phyloP scores from a whole-genome alignment of 495 filamentous ascomycete species.

The Oleoguttula mirabilis region DNA sequence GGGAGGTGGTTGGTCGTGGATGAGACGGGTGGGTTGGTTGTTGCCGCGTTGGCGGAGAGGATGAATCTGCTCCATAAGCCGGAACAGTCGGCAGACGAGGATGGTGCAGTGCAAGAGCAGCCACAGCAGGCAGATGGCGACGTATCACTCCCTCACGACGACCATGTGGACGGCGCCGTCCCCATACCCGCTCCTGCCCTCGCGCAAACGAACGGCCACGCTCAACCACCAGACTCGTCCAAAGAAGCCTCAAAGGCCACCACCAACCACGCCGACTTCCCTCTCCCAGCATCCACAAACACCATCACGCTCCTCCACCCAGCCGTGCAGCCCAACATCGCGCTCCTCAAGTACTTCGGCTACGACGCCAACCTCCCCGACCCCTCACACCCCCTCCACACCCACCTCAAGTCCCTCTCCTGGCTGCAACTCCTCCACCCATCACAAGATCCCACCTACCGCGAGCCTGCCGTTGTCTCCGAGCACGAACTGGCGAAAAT shows the following conservation, averaged over 20 bases:
- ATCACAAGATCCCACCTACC: slow-evolving; percentile 54
- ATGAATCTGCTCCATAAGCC: slow-evolving; percentile 65
- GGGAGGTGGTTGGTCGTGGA: slow-evolving; percentile 84
- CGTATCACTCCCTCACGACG: too few species aligned
- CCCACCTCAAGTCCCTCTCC: slow-evolving; percentile 67
- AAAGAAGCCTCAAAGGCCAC: not conserved
- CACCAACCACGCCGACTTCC: slow-evolving; percentile 19
- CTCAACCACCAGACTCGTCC: not conserved
- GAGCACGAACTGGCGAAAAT: slow-evolving; percentile 45
- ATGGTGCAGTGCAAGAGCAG: not conserved
- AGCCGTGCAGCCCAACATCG: slow-evolving; percentile 81
- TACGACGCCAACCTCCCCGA: slow-evolving; percentile 60
- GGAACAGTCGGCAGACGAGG: not conserved
- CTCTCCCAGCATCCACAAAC: slow-evolving; percentile 52
- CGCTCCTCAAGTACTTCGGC: slow-evolving; percentile 72
- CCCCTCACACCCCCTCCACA: slow-evolving; percentile 64
- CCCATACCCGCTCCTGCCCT: too few species aligned
- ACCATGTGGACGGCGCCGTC: not conserved
- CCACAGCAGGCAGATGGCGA: too few species aligned
- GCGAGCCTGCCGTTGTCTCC: slow-evolving; percentile 42
- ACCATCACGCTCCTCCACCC: slow-evolving; percentile 79
- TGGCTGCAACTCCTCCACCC: slow-evolving; percentile 85
- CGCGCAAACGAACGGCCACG: not conserved
- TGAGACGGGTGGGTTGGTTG: slow-evolving; percentile 75
- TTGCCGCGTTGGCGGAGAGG: slow-evolving; percentile 79